phyloP scores from a whole-genome alignment of 2,329 filamentous ascomycete genomes.

The Chaetomiaceae sp. region DNA sequence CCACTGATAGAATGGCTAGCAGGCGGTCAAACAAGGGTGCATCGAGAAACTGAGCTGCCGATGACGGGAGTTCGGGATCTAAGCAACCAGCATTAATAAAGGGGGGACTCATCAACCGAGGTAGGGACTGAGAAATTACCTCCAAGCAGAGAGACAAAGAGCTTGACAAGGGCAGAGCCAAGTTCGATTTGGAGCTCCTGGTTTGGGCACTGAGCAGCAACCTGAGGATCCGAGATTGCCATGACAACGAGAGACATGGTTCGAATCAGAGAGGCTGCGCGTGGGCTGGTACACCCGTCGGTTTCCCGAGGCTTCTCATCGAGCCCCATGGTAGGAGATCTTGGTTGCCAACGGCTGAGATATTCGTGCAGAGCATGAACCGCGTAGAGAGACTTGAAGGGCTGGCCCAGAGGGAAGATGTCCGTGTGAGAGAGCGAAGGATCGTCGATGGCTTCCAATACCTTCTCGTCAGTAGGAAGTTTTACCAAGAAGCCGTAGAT shows the following conservation, averaged over 20 bases:
- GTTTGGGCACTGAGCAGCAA: constrained; percentile 43
- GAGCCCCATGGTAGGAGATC: not conserved
- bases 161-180: constrained; percentile 51
- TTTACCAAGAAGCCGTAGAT: constrained; percentile 66
- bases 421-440: constrained; percentile 49
- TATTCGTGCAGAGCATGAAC: constrained; percentile 62
- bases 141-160: constrained; percentile 50
- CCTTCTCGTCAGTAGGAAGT: constrained; percentile 62
- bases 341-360: constrained; percentile 38
- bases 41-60: constrained; percentile 25
- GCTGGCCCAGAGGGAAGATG: constrained; percentile 63
- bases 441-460: constrained; percentile 55
- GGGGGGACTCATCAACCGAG: not conserved
- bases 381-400: constrained; percentile 70
- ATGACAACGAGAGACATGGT: constrained; percentile 52
- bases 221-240: constrained; percentile 54
- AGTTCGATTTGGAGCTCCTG: constrained; percentile 45
- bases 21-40: constrained; percentile 30
- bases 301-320: constrained; percentile 22
- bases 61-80: constrained; percentile 21
- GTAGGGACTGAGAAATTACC: constrained; percentile 36
- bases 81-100: constrained; percentile 26
- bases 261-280: constrained; percentile 37
- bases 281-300: constrained; percentile 20
- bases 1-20: constrained; percentile 27